Evolutionary conservation across 495 filamentous ascomycete genomes (phyloP).

Genomic region (Penicillium ochrochloron): DNA sequence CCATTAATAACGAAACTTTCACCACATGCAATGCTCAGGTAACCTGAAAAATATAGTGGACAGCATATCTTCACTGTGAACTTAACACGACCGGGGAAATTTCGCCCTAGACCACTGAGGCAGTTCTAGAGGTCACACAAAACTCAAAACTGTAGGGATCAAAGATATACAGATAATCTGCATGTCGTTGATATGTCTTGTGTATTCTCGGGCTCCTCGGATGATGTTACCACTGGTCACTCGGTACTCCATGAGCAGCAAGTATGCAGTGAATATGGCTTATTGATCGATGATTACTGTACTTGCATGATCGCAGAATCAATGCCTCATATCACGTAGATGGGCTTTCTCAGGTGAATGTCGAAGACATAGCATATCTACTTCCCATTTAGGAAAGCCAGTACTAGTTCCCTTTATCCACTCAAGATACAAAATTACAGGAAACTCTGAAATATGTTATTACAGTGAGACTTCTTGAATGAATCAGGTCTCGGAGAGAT

Average conservation of each 20-base stretch:
- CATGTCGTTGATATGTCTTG: not conserved
- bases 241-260: not conserved
- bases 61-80: too few relatives aligned
- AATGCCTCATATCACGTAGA: not conserved
- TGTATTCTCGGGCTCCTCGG: not conserved
- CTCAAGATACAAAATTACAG: not conserved
- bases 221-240: conserved; percentile 4
- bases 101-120: not conserved
- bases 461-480: not conserved
- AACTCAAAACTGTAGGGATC: not conserved
- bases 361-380: not conserved
- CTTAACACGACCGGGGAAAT: not conserved
- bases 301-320: not conserved
- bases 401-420: not conserved
- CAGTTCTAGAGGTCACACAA: not conserved
- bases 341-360: too few relatives aligned
- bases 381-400: not conserved
- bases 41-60: too few relatives aligned
- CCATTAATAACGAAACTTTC: not conserved
- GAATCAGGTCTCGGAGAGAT: not conserved
- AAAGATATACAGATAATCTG: not conserved
- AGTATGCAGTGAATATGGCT: not conserved
- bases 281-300: conserved; percentile 7
- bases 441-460: not conserved
- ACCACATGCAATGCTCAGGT: not conserved